phyloP scores from a whole-genome alignment of 805 yeast genomes.

The Candida morakotiae region DNA sequence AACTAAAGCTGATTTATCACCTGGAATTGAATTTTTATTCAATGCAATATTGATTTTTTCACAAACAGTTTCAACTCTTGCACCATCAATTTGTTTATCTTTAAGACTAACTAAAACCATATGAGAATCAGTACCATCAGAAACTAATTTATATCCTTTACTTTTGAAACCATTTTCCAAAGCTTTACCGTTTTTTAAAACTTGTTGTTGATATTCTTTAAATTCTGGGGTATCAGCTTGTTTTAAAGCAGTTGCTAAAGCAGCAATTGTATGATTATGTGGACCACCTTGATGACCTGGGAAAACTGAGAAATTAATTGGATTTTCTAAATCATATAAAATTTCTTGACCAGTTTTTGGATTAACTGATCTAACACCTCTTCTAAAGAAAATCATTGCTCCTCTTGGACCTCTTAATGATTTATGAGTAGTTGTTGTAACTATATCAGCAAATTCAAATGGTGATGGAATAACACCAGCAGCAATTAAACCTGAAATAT shows the following conservation, averaged over 20 bases:
- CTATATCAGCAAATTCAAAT: slow-evolving; percentile 89
- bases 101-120: slow-evolving; percentile 81
- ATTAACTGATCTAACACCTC: slow-evolving; percentile 78
- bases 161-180: slow-evolving; percentile 65
- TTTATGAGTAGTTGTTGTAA: slow-evolving; percentile 96
- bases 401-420: slow-evolving; percentile 99
- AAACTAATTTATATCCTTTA: slow-evolving; percentile 74
- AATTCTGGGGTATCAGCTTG: slow-evolving; percentile 89
- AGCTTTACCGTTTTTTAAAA: slow-evolving; percentile 73
- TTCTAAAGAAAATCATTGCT: slow-evolving; percentile 95
- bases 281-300: slow-evolving; percentile 99
- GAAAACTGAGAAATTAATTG: slow-evolving; percentile 94
- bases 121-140: slow-evolving; percentile 94
- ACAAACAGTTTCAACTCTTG: slow-evolving; percentile 86
- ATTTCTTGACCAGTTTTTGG: slow-evolving; percentile 83
- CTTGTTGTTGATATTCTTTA: slow-evolving; percentile 78
- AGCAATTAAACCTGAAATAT: slow-evolving; percentile 91
- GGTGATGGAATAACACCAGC: slow-evolving; percentile 94
- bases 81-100: slow-evolving; percentile 84
- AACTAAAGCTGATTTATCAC: slow-evolving; percentile 91
- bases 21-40: slow-evolving; percentile 94
- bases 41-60: slow-evolving; percentile 91
- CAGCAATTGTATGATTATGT: slow-evolving; percentile 96
- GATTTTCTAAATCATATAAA: slow-evolving; percentile 81
- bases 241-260: slow-evolving; percentile 90